Conservation (phyloP, 1,284 basidiomycete species). For the Leccinum pachyderme region DNA sequence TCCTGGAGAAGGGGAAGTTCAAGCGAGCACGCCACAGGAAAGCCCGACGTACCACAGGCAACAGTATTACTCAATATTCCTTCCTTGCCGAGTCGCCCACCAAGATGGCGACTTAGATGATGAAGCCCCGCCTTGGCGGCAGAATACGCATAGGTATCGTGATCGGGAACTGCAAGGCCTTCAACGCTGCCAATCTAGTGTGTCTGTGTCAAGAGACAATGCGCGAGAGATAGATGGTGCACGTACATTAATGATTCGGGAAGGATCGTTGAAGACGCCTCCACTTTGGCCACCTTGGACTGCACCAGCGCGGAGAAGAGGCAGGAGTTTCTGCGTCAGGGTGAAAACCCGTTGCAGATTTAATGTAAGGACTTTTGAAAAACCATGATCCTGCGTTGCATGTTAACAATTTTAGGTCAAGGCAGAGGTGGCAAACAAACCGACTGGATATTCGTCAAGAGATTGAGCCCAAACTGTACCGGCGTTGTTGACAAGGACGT, state of each 20-base stretch:
- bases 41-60: conserved; percentile 51
- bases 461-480: conserved; percentile 63
- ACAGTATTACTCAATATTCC: conserved; percentile 69
- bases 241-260: conserved; percentile 62
- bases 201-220: neutral
- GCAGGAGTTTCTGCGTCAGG: conserved; percentile 64
- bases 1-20: conserved; percentile 26
- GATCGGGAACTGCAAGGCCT: conserved; percentile 49
- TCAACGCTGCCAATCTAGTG: conserved; percentile 64
- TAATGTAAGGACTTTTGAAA: conserved; percentile 60
- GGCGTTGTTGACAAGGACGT: conserved; percentile 70
- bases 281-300: conserved; percentile 42
- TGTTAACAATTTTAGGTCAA: conserved; percentile 15
- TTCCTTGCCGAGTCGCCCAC: conserved; percentile 56
- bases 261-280: conserved; percentile 45
- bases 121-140: conserved; percentile 63
- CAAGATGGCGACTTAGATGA: conserved; percentile 64
- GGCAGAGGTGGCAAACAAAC: conserved; percentile 30
- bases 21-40: neutral
- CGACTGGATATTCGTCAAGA: conserved; percentile 58
- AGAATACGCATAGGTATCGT: conserved; percentile 71
- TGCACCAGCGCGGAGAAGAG: conserved; percentile 55
- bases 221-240: neutral
- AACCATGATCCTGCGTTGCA: conserved; percentile 46
- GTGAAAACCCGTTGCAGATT: conserved; percentile 73